phyloP scores from a whole-genome alignment of 257 asterid species.

The Plantago major region DNA sequence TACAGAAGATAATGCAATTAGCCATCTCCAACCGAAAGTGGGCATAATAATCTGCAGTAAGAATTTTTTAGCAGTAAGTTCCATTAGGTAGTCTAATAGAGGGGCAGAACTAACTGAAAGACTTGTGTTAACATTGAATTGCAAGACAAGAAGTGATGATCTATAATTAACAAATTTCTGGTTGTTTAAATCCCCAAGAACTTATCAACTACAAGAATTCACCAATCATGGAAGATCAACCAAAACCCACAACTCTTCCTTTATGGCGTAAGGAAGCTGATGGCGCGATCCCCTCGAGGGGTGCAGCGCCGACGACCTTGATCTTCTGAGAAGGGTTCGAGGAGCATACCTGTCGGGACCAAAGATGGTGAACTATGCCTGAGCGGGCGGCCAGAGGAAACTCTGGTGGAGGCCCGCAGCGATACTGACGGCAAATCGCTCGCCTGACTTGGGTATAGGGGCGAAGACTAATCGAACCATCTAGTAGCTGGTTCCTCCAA shows the following conservation, averaged over 20 bases:
- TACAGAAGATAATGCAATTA: conserved; percentile 36
- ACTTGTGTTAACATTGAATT: neutral
- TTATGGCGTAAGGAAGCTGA: too few species aligned
- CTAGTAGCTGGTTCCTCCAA: too few species aligned
- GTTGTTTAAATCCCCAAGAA: neutral
- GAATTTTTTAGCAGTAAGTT: neutral
- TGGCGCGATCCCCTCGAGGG: too few species aligned
- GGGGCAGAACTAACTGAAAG: conserved; percentile 7
- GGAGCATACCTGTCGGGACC: conserved; percentile 54
- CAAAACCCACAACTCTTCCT: too few species aligned
- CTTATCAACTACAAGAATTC: neutral
- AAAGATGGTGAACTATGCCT: conserved; percentile 75
- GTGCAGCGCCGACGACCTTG: too few species aligned
- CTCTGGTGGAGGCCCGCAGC: conserved; percentile 80
- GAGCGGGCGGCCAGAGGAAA: conserved; percentile 78
- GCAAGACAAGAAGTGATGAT: neutral
- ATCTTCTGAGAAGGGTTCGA: conserved; percentile 5
- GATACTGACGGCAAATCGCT: conserved; percentile 69
- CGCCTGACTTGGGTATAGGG: too few species aligned
- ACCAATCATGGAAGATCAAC: neutral
- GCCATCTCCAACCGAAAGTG: conserved; percentile 47
- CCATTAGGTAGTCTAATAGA: neutral
- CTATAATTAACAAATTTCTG: neutral
- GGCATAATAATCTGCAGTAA: conserved; percentile 42
- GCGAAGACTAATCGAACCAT: too few species aligned